Percentiles rank a stretch among this genome's conserved stretches.
Conservation (phyloP, 768 basidiomycete species). For the Suillus lakei region DNA sequence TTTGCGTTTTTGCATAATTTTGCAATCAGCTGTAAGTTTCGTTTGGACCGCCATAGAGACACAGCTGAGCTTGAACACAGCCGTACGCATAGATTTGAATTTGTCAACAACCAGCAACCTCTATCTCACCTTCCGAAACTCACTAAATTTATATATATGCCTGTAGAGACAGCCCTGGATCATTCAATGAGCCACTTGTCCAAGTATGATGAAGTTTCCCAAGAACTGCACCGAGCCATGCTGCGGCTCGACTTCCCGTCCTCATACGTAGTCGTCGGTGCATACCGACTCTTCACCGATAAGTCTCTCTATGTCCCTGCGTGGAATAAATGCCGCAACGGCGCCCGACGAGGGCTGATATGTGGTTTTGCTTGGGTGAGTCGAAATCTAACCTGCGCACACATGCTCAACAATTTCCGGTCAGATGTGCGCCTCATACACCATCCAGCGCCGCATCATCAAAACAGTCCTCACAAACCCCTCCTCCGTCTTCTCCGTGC, state of each 20-base stretch:
- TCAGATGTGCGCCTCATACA: constrained; percentile 70
- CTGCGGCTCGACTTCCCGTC: constrained; percentile 77
- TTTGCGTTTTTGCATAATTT: too few species aligned
- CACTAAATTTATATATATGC: too few species aligned
- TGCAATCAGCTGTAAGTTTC: too few species aligned
- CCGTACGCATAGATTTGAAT: too few species aligned
- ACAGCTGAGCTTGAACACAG: too few species aligned
- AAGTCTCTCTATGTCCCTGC: constrained; percentile 68
- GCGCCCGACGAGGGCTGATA: constrained; percentile 65
- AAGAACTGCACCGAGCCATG: constrained; percentile 54
- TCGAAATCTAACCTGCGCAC: constrained; percentile 7
- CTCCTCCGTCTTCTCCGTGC: constrained; percentile 31
- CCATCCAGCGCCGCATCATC: constrained; percentile 72
- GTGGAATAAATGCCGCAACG: constrained; percentile 88
- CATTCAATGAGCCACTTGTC: background rate
- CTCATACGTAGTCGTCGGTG: constrained; percentile 83
- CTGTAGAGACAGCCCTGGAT: background rate
- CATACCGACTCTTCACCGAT: constrained; percentile 83
- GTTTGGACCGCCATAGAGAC: too few species aligned
- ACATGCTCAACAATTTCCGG: background rate
- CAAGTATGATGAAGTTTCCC: constrained; percentile 43
- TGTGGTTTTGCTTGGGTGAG: constrained; percentile 76
- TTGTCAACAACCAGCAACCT: background rate
- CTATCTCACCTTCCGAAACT: background rate
- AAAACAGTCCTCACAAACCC: constrained; percentile 34